These are phyloP conservation scores for Umbelopsis isabellina DNA, from an alignment of 192 early-diverging fungal genomes.

Conservation along the genomic window DNA sequence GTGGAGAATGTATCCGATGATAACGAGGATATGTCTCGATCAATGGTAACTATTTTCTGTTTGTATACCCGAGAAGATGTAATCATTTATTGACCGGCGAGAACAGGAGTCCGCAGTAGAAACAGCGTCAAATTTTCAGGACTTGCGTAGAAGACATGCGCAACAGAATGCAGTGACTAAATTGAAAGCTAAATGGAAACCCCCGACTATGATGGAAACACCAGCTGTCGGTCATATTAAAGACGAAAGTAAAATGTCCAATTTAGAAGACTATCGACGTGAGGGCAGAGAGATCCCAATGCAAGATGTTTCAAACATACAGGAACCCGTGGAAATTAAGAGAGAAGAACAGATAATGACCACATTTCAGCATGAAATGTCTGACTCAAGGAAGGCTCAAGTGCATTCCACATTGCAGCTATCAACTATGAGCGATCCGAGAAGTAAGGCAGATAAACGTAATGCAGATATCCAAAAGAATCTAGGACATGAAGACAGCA, in stretches of 20 bases:
- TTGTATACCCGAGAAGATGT: background rate
- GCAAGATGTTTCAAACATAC: too few species aligned
- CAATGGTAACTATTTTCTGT: background rate
- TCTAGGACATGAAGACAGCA: too few species aligned
- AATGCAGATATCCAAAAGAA: too few species aligned
- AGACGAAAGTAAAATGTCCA: background rate
- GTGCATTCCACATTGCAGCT: too few species aligned
- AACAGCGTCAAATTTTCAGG: background rate
- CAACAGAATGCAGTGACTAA: background rate
- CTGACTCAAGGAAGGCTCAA: too few species aligned
- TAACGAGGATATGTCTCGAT: background rate
- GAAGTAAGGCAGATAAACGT: too few species aligned
- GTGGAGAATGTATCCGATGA: conserved; percentile 35
- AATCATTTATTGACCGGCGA: background rate
- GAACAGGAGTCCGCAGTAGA: background rate
- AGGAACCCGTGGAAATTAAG: too few species aligned
- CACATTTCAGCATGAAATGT: too few species aligned
- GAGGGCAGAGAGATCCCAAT: too few species aligned
- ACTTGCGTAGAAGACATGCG: background rate
- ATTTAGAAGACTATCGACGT: background rate
- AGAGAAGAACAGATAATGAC: too few species aligned
- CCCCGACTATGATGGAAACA: background rate
- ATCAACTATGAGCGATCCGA: too few species aligned
- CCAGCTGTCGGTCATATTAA: too few species aligned
- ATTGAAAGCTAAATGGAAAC: conserved; percentile 6